phyloP scores from a whole-genome alignment of 257 asterid genomes.

The Capsicum pubescens region DNA sequence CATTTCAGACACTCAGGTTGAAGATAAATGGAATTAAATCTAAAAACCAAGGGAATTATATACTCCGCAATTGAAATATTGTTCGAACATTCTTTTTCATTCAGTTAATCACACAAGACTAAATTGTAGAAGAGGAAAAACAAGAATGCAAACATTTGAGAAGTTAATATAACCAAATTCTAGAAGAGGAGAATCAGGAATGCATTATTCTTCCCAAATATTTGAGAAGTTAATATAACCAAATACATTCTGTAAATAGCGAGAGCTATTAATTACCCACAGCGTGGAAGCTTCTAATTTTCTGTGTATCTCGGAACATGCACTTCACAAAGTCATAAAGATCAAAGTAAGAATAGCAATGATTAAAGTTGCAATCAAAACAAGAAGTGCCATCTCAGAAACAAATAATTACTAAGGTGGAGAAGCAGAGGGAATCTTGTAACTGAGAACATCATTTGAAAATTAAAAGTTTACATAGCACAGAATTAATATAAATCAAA shows the following conservation, averaged over 20 bases:
- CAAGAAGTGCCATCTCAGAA: conserved; percentile 1
- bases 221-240: neutral
- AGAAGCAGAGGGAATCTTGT: conserved; percentile 22
- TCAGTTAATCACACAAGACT: conserved; percentile 1
- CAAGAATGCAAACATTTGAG: neutral
- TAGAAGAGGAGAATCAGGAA: conserved; percentile 5
- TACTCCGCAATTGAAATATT: neutral
- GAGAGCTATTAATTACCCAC: neutral
- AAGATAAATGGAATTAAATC: neutral
- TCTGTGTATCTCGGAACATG: neutral
- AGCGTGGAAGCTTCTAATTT: neutral
- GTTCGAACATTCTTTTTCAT: neutral
- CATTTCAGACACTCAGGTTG: neutral
- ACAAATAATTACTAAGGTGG: conserved; percentile 24
- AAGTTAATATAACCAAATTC: neutral
- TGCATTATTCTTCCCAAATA: neutral
- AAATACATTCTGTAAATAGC: neutral
- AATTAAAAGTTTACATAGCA: neutral
- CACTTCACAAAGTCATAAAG: neutral
- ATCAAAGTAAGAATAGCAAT: neutral
- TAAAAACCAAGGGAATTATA: neutral
- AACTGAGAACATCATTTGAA: conserved; percentile 10
- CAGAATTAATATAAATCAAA: conserved; percentile 17
- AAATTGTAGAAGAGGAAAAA: neutral
- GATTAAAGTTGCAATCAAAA: neutral